These are phyloP conservation scores for Choanephora cucurbitarum DNA, from an alignment of 371 early-diverging fungal species.

Conservation along the genomic window DNA sequence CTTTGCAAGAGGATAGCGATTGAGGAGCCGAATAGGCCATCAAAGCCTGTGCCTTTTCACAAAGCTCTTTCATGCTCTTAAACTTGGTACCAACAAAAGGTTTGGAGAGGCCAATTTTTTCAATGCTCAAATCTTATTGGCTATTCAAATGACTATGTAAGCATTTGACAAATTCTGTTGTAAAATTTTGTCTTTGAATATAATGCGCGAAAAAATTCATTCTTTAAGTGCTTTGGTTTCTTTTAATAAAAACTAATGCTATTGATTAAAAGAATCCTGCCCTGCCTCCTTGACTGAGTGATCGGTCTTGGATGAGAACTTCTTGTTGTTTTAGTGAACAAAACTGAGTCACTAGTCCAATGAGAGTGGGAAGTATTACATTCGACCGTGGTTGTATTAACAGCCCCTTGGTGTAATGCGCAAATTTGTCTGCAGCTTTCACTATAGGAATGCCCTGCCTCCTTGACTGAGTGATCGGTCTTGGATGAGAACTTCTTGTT, in stretches of 20 bases:
- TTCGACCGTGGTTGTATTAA: conserved; percentile 9
- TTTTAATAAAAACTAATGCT: conserved; percentile 7
- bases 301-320: conserved; percentile 12
- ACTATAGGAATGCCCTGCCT: too few relatives aligned
- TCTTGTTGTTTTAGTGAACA: conserved; percentile 5
- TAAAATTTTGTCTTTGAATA: too few relatives aligned
- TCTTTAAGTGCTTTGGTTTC: conserved; percentile 8
- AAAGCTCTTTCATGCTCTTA: too few relatives aligned
- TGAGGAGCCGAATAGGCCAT: too few relatives aligned
- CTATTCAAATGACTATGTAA: too few relatives aligned
- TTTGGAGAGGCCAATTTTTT: too few relatives aligned
- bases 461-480: conserved; percentile 9
- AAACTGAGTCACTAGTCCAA: conserved; percentile 9
- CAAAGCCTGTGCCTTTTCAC: too few relatives aligned
- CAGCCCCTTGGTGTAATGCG: conserved; percentile 10
- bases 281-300: conserved; percentile 7
- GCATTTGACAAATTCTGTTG: too few relatives aligned
- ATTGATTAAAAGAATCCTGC: conserved; percentile 6
- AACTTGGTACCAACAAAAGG: too few relatives aligned
- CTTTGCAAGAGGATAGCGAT: too few relatives aligned
- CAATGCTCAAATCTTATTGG: too few relatives aligned
- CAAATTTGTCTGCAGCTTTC: too few relatives aligned
- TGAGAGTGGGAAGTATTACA: conserved; percentile 11
- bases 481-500: conserved; percentile 8
- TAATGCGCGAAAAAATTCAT: conserved; percentile 3